Base-by-base conservation (phyloP, 78 protist species). In the Chrysochromulina tobinii region DNA sequence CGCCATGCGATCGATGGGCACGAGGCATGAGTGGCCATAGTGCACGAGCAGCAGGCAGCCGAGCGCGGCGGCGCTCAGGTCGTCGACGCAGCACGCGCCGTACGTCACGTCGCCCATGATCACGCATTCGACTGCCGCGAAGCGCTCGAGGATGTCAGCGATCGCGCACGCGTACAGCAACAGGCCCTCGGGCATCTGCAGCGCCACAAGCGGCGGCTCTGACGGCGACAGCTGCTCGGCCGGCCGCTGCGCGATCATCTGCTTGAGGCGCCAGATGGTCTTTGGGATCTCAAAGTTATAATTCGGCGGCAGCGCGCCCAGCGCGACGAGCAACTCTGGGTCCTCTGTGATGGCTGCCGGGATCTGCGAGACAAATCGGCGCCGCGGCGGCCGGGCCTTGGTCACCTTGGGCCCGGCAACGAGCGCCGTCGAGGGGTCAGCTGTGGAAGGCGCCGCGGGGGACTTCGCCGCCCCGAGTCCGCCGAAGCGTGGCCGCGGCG, bases 71-170 rank as follows among this genome's bases (percentile, higher is more conserved):
- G 99, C 99, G 0, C 99, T 90, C 58, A 91, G 96, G 87, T 98
- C 99, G 38, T 98, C 99, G 67, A 98, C 97, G 50, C 99, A 98
- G 94, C 99, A 99, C 8, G 99, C 99, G 51, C 99, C 99, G 89
- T 98, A 98, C 15, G 99, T 97, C 7, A 98, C 99, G 67, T 99
- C 99, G 51, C 99, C 99, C 97, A 99, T 93, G 25, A 99, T 91
- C 48, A 98, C 91, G 6, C 93, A 86, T 61, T 93, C 97, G 0
- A 79, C 97, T 0, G 86, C 86, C 21, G 96, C 87, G 75, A 96
- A 97, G 8, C 94, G 90, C 50, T 20, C 68, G 51, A 98, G 50
- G 27, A 98, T 98, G 89, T 97, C 98, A 0, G 99, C 91, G 7
- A 98, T 97, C 25, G 95, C 54, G 92, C 96, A 94, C 38, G 99